Conservation (phyloP, 345 rosid species). For the Cardiospermum halicacabum region DNA sequence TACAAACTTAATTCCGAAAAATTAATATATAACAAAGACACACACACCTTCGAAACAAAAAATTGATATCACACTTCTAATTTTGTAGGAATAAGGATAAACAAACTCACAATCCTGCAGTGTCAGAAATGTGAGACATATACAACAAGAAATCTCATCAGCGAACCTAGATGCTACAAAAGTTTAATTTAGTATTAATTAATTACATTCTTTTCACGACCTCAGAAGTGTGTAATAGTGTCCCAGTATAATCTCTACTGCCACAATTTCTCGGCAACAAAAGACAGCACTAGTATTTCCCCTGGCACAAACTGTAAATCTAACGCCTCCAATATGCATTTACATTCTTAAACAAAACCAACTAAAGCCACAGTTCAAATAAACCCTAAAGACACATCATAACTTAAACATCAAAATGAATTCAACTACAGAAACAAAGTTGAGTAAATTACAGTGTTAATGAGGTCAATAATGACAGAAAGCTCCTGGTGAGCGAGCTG, state of each 20-base stretch:
- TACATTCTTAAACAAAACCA: not conserved
- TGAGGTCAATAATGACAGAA: constrained; percentile 78
- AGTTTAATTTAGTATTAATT: not conserved
- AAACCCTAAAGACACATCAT: not conserved
- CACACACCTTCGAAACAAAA: too few relatives aligned
- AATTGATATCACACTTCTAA: not conserved
- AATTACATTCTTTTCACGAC: not conserved
- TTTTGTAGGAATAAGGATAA: not conserved
- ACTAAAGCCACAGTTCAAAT: not conserved
- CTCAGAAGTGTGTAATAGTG: not conserved
- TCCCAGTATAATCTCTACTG: not conserved
- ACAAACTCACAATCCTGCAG: not conserved
- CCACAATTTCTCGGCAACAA: not conserved
- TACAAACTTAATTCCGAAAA: not conserved
- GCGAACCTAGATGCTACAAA: not conserved
- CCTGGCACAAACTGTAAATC: not conserved
- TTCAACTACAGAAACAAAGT: constrained; percentile 4
- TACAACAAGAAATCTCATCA: not conserved
- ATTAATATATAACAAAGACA: too few relatives aligned
- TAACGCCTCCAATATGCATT: not conserved
- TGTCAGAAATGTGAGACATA: not conserved
- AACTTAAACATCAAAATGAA: not conserved
- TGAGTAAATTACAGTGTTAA: constrained; percentile 63
- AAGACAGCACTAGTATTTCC: not conserved
- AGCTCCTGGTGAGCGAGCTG: constrained; percentile 92